A percentile compares a stretch with the other conserved stretches of the same genome.
Evolutionary conservation across 2,329 filamentous ascomycete species (phyloP).

Genomic region (Neofusicoccum cordaticola): DNA sequence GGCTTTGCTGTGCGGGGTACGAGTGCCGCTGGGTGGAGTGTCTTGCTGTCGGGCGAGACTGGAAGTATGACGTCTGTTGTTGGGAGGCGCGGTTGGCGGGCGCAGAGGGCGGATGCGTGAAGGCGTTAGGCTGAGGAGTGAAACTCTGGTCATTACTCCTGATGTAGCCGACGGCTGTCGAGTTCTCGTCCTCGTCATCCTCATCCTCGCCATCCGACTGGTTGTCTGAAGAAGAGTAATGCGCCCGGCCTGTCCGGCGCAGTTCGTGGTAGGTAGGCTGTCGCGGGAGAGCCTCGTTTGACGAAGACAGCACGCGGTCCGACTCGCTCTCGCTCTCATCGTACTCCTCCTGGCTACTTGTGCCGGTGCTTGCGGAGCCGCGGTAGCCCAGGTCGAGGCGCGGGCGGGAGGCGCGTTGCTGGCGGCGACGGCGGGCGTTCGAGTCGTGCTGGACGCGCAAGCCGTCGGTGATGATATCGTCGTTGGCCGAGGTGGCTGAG

Average conservation of each 20-base stretch:
- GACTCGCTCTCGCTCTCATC: conserved; percentile 91
- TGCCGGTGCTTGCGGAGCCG: conserved; percentile 35
- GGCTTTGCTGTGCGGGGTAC: conserved; percentile 42
- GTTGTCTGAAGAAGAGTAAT: conserved; percentile 33
- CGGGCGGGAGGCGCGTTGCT: conserved; percentile 33
- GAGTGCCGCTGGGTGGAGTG: conserved; percentile 39
- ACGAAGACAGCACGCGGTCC: conserved; percentile 66
- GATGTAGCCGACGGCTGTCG: conserved; percentile 72
- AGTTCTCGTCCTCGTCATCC: conserved; percentile 61
- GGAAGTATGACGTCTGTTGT: conserved; percentile 37
- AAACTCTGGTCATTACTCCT: conserved; percentile 58
- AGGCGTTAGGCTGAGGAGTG: conserved; percentile 86
- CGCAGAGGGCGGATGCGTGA: conserved; percentile 74
- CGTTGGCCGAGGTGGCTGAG: conserved; percentile 70
- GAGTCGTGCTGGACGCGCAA: conserved; percentile 69
- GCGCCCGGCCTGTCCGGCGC: conserved; percentile 25
- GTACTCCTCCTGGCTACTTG: conserved; percentile 89
- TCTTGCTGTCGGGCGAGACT: conserved; percentile 28
- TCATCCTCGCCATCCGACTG: conserved; percentile 35
- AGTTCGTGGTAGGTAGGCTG: conserved; percentile 29
- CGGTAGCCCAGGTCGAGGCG: conserved; percentile 29
- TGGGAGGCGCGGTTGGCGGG: conserved; percentile 40
- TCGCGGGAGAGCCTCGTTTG: conserved; percentile 56
- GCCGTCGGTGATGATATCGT: conserved; percentile 89
- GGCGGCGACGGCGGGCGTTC: conserved; percentile 52